Evolutionary conservation across 306 rosid species (phyloP).

Genomic region (Alnus glutinosa): DNA sequence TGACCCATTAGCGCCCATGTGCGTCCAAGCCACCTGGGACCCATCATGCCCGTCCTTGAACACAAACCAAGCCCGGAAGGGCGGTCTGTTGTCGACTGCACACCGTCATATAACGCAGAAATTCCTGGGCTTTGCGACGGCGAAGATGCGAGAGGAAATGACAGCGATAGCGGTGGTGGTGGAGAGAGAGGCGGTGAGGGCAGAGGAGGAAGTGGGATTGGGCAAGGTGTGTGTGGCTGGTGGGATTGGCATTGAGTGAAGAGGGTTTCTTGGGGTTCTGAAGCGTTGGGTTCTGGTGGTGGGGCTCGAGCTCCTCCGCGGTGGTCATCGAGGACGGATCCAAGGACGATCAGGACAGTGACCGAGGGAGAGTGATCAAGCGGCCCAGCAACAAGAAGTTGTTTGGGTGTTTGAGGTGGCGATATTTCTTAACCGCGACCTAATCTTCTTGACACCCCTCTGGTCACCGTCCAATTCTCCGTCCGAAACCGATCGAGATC

Average conservation of each 20-base stretch:
- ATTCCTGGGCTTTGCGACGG: constrained; percentile 22
- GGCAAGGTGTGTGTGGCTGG: background rate
- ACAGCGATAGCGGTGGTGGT: background rate
- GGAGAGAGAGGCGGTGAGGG: constrained; percentile 29
- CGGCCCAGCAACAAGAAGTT: too few species aligned
- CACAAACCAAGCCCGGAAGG: constrained; percentile 48
- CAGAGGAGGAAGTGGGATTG: background rate
- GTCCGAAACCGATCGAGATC: too few species aligned
- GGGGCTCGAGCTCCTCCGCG: background rate
- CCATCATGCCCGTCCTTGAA: constrained; percentile 35
- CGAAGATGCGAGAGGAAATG: constrained; percentile 19
- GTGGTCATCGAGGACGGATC: too few species aligned
- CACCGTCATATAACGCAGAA: constrained; percentile 36
- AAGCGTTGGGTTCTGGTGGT: background rate
- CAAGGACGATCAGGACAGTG: too few species aligned
- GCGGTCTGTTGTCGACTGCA: constrained; percentile 22
- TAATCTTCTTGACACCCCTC: too few species aligned
- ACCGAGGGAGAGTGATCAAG: too few species aligned
- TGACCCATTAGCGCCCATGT: constrained; percentile 34
- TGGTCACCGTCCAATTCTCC: too few species aligned
- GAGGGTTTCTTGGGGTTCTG: background rate
- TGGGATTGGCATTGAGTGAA: constrained; percentile 34
- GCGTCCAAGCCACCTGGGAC: constrained; percentile 40
- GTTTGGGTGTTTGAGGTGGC: too few species aligned
- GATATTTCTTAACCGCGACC: too few species aligned